Base-by-base conservation (phyloP, 1,284 basidiomycete genomes). In the Trichosporon sp. region DNA sequence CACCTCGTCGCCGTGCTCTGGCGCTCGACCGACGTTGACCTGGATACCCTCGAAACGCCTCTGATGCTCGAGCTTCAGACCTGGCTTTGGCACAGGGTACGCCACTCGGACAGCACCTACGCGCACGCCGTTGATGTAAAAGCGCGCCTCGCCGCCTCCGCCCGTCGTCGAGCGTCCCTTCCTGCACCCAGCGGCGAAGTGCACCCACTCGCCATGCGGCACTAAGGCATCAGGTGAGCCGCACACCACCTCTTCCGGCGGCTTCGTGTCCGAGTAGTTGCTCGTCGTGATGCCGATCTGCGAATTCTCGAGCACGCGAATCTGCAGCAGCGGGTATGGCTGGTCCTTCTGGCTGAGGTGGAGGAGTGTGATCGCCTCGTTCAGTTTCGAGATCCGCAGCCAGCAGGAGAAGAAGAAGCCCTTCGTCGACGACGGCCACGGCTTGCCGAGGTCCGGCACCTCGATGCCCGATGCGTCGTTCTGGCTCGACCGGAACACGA, bases 241-340 rank as follows among this genome's bases (percentile, higher is more conserved):
- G 63, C 83, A 84, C 8, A 84, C 71, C 5, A 81, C 70, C 69
- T 84, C 83, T 2, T 77, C 74, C 1, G 75, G 71, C 35, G 66
- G 70, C 16, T 11, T 66, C 7, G 43, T 56, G 11, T 73, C 73
- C 11, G 19, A 43, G n/a, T 61, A 67, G 65, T 35, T 35, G 11
- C 72, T 75, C 1, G 77, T 75, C n/a, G 72, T 72, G 31, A 84
- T 73, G 1, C 77, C 80, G 26, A 84, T 82, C 61, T 83, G 82
- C 5, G 83, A 84, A 65, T 81, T 83, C 43, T 83, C 83, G 12
- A 84, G 74, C 4, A 84, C 78, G 10, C 81, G 78, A 7, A 84
- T 66, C 4, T 78, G 77, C 68, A 84, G 74, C 10, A 84, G 70
- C 2, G 78, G 74, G 56, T 76, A 68, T 48, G 74, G 43, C 38